phyloP scores from a whole-genome alignment of 495 filamentous ascomycete species.

The Hyaloscypha bicolor region DNA sequence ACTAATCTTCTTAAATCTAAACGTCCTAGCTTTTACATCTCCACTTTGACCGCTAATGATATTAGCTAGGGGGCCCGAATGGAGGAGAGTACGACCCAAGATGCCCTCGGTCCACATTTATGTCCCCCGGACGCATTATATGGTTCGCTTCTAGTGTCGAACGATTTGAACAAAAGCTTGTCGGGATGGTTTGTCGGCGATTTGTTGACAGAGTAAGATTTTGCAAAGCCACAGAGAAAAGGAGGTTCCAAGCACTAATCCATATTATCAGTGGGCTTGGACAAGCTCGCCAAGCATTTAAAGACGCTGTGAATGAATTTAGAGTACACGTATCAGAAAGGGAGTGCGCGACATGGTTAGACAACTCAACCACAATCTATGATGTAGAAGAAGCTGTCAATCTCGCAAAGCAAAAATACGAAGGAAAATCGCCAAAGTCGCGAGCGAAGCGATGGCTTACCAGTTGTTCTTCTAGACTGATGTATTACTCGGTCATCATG shows the following conservation, averaged over 20 bases:
- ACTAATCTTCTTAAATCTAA: not conserved
- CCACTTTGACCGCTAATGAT: not conserved
- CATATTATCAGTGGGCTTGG: constrained; percentile 4
- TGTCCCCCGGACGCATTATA: not conserved
- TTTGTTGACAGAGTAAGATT: constrained; percentile 2
- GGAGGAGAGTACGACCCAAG: constrained; percentile 9
- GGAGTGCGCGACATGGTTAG: constrained; percentile 9
- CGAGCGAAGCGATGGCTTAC: constrained; percentile 14
- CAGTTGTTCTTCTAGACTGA: constrained; percentile 19
- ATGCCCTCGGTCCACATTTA: not conserved
- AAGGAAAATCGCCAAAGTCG: constrained; percentile 15
- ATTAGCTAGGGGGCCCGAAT: constrained; percentile 2
- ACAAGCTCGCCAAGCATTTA: constrained; percentile 17
- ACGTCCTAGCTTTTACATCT: not conserved
- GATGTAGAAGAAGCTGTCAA: constrained; percentile 15
- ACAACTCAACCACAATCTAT: constrained; percentile 15
- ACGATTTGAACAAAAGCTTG: not conserved
- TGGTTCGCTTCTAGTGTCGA: not conserved
- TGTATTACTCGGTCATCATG: constrained; percentile 26
- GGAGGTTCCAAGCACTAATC: constrained; percentile 7
- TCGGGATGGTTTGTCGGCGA: constrained; percentile 17
- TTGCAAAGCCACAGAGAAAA: not conserved
- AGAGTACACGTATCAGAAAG: constrained; percentile 4
- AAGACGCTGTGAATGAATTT: constrained; percentile 14
- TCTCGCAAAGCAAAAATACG: constrained; percentile 17